Percentiles rank a stretch among this genome's conserved stretches.
Conservation (phyloP, 2,329 filamentous ascomycete species). For the Ceratocystis eucalypticola region DNA sequence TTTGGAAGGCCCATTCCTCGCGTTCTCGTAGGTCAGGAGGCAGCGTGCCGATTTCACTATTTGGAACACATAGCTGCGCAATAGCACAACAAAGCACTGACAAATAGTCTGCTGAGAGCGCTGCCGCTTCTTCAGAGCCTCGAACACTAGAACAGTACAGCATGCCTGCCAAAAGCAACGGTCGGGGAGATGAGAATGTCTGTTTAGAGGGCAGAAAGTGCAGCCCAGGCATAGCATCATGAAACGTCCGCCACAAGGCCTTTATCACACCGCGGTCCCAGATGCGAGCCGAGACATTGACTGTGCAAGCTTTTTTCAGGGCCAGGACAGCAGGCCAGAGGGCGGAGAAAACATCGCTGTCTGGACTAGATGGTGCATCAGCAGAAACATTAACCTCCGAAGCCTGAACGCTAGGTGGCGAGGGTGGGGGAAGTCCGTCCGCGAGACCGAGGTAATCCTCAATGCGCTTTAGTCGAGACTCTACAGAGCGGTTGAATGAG, state of each 20-base stretch:
- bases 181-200: slow-evolving; percentile 31
- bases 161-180: slow-evolving; percentile 32
- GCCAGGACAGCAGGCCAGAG: slow-evolving; percentile 25
- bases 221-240: slow-evolving; percentile 32
- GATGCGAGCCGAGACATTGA: slow-evolving; percentile 23
- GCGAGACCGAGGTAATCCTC: slow-evolving; percentile 24
- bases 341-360: slow-evolving; percentile 20
- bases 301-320: slow-evolving; percentile 24
- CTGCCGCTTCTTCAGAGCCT: slow-evolving; percentile 26
- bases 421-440: slow-evolving; percentile 20
- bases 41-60: slow-evolving; percentile 23
- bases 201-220: slow-evolving; percentile 34
- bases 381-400: neutral
- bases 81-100: slow-evolving; percentile 29
- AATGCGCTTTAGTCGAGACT: slow-evolving; percentile 22
- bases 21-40: slow-evolving; percentile 21
- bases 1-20: slow-evolving; percentile 32
- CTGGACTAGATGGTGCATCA: slow-evolving; percentile 10
- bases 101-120: slow-evolving; percentile 29
- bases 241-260: slow-evolving; percentile 29
- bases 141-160: slow-evolving; percentile 31
- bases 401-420: slow-evolving; percentile 8
- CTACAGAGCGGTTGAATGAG: slow-evolving; percentile 19
- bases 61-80: slow-evolving; percentile 29
- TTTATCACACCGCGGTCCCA: slow-evolving; percentile 27